Evolutionary conservation across 495 filamentous ascomycete species (phyloP).

Genomic region (Lophiotrema nucula): DNA sequence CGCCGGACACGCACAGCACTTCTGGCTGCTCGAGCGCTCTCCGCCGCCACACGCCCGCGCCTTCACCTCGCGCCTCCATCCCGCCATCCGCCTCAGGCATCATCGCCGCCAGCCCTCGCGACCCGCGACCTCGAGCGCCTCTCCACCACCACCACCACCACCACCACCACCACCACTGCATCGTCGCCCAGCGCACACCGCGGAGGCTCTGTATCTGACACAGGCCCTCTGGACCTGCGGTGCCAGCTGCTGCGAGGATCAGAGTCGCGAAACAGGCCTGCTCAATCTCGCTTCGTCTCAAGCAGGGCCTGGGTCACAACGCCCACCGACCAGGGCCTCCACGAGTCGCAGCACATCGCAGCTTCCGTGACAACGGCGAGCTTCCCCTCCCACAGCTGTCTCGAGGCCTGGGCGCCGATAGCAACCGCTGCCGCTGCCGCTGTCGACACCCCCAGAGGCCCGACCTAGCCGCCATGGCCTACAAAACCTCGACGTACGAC

Average conservation of each 20-base stretch:
- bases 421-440: not conserved
- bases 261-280: conserved; percentile 29
- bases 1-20: no score
- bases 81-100: not conserved
- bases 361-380: conserved; percentile 23
- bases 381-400: conserved; percentile 17
- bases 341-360: not conserved
- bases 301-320: conserved; percentile 20
- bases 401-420: conserved; percentile 15
- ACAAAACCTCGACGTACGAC: conserved; percentile 61
- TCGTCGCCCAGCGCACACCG: no score
- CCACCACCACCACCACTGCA: not conserved
- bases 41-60: not conserved
- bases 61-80: not conserved
- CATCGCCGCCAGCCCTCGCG: conserved; percentile 3
- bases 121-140: not conserved
- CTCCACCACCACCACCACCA: not conserved
- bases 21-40: no score
- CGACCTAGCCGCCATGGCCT: conserved; percentile 43
- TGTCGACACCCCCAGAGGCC: not conserved
- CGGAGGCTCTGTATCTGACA: no score
- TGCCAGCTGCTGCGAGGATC: not conserved
- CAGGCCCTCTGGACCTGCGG: not conserved
- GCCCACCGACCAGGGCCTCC: not conserved
- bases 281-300: conserved; percentile 38